A percentile compares a stretch with the other conserved stretches of the same genome.
Evolutionary conservation across 1,284 basidiomycete species (phyloP).

Genomic region (Coniferiporia weirii): DNA sequence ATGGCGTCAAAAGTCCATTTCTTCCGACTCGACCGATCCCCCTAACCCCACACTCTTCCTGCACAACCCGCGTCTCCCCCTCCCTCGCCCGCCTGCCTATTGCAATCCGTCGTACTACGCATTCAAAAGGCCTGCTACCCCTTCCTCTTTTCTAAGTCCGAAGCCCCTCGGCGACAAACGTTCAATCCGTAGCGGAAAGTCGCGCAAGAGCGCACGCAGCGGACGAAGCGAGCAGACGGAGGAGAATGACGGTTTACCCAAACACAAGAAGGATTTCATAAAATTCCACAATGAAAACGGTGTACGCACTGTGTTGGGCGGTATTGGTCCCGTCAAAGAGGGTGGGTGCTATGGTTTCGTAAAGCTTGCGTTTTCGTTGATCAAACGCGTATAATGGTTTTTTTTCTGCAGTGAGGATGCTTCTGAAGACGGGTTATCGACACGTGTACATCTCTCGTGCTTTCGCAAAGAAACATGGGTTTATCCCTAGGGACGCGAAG

Average conservation of each 20-base stretch:
- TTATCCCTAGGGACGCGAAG: slow-evolving; percentile 81
- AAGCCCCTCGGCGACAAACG: slow-evolving; percentile 25
- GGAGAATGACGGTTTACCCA: slow-evolving; percentile 41
- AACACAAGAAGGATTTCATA: slow-evolving; percentile 74
- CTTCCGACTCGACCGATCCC: slow-evolving; percentile 20
- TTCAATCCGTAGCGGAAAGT: slow-evolving; percentile 35
- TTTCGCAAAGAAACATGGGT: slow-evolving; percentile 86
- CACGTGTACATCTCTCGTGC: slow-evolving; percentile 94
- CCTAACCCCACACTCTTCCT: slow-evolving; percentile 55
- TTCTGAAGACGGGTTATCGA: slow-evolving; percentile 89
- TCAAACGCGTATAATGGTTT: slow-evolving; percentile 9
- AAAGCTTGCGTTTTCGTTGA: slow-evolving; percentile 9
- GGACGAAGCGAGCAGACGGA: slow-evolving; percentile 26
- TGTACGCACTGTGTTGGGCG: slow-evolving; percentile 88
- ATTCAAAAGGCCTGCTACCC: slow-evolving; percentile 39
- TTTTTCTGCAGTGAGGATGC: slow-evolving; percentile 69
- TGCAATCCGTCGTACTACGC: slow-evolving; percentile 66
- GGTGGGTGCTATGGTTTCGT: slow-evolving; percentile 43
- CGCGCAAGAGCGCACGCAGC: slow-evolving; percentile 31
- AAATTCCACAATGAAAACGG: slow-evolving; percentile 89
- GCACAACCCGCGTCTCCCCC: slow-evolving; percentile 51
- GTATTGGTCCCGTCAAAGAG: slow-evolving; percentile 84
- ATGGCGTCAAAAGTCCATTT: slow-evolving; percentile 53
- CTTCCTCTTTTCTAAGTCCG: slow-evolving; percentile 26
- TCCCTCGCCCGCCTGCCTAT: slow-evolving; percentile 59